Conservation (phyloP, 306 rosid genomes). For the Lotus japonicus region DNA sequence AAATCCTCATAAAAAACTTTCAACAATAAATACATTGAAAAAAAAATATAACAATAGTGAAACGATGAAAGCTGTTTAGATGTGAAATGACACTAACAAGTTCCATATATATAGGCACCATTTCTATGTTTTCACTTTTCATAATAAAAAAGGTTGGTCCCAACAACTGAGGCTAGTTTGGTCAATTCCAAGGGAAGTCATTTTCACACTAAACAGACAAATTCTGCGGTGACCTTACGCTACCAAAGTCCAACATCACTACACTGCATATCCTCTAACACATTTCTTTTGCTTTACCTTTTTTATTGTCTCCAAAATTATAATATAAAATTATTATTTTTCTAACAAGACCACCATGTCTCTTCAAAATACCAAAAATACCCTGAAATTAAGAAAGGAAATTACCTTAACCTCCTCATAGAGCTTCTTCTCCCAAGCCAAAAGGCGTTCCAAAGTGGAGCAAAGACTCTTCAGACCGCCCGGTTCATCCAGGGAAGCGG, state of each 20-base stretch:
- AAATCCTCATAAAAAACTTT: neutral
- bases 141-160: slow-evolving; percentile 20
- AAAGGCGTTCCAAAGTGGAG: slow-evolving; percentile 77
- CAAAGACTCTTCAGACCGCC: slow-evolving; percentile 79
- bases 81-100: neutral
- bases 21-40: no score
- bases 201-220: slow-evolving; percentile 37
- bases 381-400: neutral
- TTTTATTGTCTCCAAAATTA: slow-evolving; percentile 25
- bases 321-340: neutral
- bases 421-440: slow-evolving; percentile 99
- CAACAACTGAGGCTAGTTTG: slow-evolving; percentile 24
- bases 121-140: neutral
- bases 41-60: neutral
- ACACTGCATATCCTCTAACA: slow-evolving; percentile 20
- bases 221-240: slow-evolving; percentile 44
- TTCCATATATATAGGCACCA: neutral
- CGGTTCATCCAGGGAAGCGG: slow-evolving; percentile 49
- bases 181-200: slow-evolving; percentile 21
- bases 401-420: slow-evolving; percentile 87
- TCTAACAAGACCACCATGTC: neutral
- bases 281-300: neutral
- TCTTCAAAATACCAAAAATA: neutral
- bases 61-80: neutral
- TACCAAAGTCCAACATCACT: slow-evolving; percentile 24